A percentile compares a stretch with the other conserved stretches of the same genome.
phyloP scores from a whole-genome alignment of 352 stramenopile genomes.

The Phytophthora fragariaefolia region DNA sequence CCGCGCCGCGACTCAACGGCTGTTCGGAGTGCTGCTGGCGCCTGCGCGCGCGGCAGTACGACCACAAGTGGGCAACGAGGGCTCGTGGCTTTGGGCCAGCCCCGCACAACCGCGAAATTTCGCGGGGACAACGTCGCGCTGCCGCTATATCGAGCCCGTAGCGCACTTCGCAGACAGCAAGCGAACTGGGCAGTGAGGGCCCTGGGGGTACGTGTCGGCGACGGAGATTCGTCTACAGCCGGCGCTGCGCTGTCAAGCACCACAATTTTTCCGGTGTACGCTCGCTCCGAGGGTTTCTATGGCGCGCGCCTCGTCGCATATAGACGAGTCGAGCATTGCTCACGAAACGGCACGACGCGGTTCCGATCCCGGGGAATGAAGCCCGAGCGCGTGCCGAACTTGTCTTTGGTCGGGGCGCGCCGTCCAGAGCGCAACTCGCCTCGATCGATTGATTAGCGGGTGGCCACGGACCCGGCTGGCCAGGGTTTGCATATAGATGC shows the following conservation, averaged over 20 bases:
- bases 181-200: neutral
- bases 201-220: neutral
- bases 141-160: constrained; percentile 4
- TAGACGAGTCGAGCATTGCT: constrained; percentile 28
- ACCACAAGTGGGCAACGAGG: neutral
- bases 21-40: neutral
- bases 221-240: constrained; percentile 15
- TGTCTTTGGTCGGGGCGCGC: constrained; percentile 18
- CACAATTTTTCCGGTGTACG: constrained; percentile 8
- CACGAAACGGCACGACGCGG: constrained; percentile 7
- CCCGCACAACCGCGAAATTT: neutral
- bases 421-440: constrained; percentile 4
- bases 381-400: constrained; percentile 12
- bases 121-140: neutral
- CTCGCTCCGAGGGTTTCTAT: constrained; percentile 2
- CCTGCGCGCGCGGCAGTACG: neutral
- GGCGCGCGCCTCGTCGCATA: constrained; percentile 18
- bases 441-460: constrained; percentile 14
- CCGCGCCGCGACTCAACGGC: neutral
- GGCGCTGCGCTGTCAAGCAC: neutral
- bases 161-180: constrained; percentile 11
- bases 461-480: neutral
- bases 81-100: constrained; percentile 4
- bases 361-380: constrained; percentile 19
- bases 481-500: neutral